Evolutionary conservation across 352 stramenopile genomes (phyloP).

Genomic region (Globisporangium emineosum): DNA sequence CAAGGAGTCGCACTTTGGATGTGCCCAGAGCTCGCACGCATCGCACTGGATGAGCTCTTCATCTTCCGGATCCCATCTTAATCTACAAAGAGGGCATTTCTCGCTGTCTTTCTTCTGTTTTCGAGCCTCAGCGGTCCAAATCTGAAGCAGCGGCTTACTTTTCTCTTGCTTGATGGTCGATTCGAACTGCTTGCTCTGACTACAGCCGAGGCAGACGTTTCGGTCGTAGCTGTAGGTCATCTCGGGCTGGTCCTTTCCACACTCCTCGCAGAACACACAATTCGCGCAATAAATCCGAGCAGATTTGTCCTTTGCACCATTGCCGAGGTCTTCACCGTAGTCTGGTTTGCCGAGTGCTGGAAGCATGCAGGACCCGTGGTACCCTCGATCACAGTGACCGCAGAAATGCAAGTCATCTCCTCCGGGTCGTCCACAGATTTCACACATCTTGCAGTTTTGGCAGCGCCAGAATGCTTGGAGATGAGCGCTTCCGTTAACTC

Average conservation of each 20-base stretch:
- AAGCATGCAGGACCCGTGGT: conserved; percentile 48
- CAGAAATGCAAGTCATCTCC: conserved; percentile 34
- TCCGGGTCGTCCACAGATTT: conserved; percentile 82
- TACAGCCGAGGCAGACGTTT: conserved; percentile 56
- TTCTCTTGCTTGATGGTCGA: conserved; percentile 42
- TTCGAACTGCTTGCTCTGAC: conserved; percentile 50
- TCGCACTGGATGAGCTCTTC: conserved; percentile 88
- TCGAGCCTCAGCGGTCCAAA: conserved; percentile 52
- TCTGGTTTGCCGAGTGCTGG: conserved; percentile 31
- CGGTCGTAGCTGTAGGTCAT: conserved; percentile 65
- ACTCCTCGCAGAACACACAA: conserved; percentile 66
- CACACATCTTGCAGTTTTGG: conserved; percentile 95
- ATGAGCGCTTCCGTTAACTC: conserved; percentile 34
- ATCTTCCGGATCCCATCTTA: conserved; percentile 68
- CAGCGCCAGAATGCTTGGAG: conserved; percentile 90
- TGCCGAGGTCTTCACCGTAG: conserved; percentile 15
- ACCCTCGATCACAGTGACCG: conserved; percentile 50
- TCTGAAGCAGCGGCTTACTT: conserved; percentile 48
- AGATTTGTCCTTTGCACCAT: conserved; percentile 4
- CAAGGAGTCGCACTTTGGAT: conserved; percentile 69
- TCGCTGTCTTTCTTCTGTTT: conserved; percentile 61
- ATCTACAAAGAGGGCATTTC: conserved; percentile 72
- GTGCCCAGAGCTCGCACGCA: conserved; percentile 79
- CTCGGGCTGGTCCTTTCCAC: conserved; percentile 36
- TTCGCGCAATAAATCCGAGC: conserved; percentile 54